Conservation (phyloP, 1,284 basidiomycete species). For the Schizophyllum amplum region DNA sequence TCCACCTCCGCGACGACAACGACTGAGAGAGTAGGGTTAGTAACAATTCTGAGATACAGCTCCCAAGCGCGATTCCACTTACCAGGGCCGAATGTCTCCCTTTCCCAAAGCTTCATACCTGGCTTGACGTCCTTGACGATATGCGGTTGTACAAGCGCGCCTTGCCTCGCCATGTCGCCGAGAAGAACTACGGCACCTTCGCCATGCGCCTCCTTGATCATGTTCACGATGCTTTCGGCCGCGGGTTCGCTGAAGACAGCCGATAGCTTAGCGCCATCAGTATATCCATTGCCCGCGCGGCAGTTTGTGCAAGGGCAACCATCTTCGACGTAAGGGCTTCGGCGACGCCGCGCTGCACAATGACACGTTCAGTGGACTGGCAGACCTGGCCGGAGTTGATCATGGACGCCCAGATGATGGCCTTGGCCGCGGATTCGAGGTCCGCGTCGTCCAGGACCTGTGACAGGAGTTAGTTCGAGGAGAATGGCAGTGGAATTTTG, state of each 20-base stretch:
- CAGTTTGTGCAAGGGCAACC: constrained; percentile 20
- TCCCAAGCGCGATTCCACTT: constrained; percentile 16
- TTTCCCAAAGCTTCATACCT: constrained; percentile 43
- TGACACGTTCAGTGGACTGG: constrained; percentile 64
- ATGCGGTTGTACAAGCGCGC: constrained; percentile 46
- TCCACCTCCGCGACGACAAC: constrained; percentile 38
- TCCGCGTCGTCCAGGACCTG: constrained; percentile 58
- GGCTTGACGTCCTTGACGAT: constrained; percentile 39
- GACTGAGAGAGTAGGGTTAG: constrained; percentile 25
- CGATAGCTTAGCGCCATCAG: constrained; percentile 21
- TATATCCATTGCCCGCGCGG: constrained; percentile 27
- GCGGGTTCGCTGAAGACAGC: constrained; percentile 42
- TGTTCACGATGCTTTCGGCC: constrained; percentile 39
- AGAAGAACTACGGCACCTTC: constrained; percentile 45
- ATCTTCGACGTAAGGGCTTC: constrained; percentile 29
- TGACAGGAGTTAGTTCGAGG: background rate
- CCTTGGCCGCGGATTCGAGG: constrained; percentile 45
- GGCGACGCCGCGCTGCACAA: constrained; percentile 40
- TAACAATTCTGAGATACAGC: background rate
- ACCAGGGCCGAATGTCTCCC: constrained; percentile 57
- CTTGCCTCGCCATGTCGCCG: constrained; percentile 34
- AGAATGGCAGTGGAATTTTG: background rate
- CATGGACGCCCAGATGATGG: constrained; percentile 51
- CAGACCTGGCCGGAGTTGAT: constrained; percentile 57
- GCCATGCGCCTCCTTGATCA: constrained; percentile 43